These are phyloP conservation scores for bread wheat (Triticum aestivum) DNA, from an alignment of 176 grass and related monocot genomes.

Conservation along the genomic window DNA sequence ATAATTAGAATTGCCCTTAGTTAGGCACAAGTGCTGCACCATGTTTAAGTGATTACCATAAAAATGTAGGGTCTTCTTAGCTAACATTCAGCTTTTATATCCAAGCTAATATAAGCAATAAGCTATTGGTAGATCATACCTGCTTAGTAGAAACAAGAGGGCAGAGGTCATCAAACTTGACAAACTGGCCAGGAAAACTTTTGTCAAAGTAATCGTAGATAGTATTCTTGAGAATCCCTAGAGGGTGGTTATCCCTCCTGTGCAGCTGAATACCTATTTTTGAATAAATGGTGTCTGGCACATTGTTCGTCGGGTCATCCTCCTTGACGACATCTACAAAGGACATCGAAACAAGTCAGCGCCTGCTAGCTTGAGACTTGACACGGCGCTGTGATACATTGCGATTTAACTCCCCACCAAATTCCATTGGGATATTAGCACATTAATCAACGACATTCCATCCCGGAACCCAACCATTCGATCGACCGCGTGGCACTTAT, in stretches of 20 bases:
- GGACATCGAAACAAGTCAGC: neutral
- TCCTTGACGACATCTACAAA: slow-evolving; percentile 86
- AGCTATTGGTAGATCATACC: slow-evolving; percentile 36
- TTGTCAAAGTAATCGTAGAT: slow-evolving; percentile 82
- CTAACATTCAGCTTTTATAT: neutral
- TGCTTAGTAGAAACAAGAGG: slow-evolving; percentile 88
- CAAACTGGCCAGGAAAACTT: slow-evolving; percentile 59
- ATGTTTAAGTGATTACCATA: neutral
- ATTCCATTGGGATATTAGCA: neutral
- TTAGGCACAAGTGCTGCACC: neutral
- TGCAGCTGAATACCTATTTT: slow-evolving; percentile 93
- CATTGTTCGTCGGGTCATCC: slow-evolving; percentile 80
- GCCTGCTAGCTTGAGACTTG: slow-evolving; percentile 1
- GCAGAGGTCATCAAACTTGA: slow-evolving; percentile 93
- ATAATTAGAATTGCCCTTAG: neutral
- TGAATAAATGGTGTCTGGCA: slow-evolving; percentile 77
- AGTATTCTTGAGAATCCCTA: slow-evolving; percentile 92
- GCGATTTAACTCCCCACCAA: neutral
- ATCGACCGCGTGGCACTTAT: neutral
- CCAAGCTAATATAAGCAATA: neutral
- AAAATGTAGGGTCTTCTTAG: neutral
- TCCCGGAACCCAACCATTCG: neutral
- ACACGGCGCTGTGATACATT: neutral
- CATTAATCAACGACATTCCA: neutral
- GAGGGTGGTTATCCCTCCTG: slow-evolving; percentile 78